Conservation (phyloP, 257 asterid species). For the Dorcoceras hygrometricum region DNA sequence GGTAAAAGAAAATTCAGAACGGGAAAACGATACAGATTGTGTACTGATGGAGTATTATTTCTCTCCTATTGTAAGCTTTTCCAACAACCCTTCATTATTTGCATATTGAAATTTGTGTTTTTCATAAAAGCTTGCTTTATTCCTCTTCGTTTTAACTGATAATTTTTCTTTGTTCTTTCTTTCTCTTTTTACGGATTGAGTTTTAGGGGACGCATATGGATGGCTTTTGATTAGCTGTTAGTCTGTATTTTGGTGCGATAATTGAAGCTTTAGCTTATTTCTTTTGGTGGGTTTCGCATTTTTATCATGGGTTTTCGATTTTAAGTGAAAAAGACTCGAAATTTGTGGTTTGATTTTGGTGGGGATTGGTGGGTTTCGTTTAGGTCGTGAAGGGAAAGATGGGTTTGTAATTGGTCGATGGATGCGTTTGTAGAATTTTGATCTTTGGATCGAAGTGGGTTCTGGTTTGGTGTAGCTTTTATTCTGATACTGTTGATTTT, state of each 20-base stretch:
- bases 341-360: slow-evolving; percentile 23
- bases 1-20: neutral
- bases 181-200: slow-evolving; percentile 6
- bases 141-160: neutral
- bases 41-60: neutral
- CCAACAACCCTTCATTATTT: neutral
- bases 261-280: slow-evolving; percentile 15
- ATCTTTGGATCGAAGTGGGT: slow-evolving; percentile 28
- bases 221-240: slow-evolving; percentile 10
- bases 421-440: slow-evolving; percentile 34
- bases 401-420: slow-evolving; percentile 35
- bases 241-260: slow-evolving; percentile 16
- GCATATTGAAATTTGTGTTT: neutral
- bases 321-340: slow-evolving; percentile 23
- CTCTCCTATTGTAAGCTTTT: neutral
- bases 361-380: slow-evolving; percentile 25
- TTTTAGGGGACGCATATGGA: neutral
- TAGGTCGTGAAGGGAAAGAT: slow-evolving; percentile 20
- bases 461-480: slow-evolving; percentile 28
- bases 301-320: slow-evolving; percentile 20
- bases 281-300: slow-evolving; percentile 21
- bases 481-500: slow-evolving; percentile 19
- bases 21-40: neutral
- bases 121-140: neutral
- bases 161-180: neutral